phyloP scores from a whole-genome alignment of 768 basidiomycete species.

The Tylopilus sp. region DNA sequence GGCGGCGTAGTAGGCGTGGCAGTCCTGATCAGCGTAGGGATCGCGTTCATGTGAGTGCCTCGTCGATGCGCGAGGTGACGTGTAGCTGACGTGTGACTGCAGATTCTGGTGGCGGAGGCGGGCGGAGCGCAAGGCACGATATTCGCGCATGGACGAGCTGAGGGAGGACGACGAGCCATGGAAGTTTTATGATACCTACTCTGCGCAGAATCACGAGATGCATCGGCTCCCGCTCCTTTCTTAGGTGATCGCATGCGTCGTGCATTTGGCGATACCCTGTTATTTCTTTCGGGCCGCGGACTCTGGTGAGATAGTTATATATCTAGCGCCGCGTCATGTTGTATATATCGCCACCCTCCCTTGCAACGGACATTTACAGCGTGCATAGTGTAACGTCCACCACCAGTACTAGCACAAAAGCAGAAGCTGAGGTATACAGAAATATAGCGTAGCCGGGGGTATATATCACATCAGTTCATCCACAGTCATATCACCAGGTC shows the following conservation, averaged over 20 bases:
- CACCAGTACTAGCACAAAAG: too few species aligned
- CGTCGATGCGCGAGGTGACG: not conserved
- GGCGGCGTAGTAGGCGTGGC: constrained; percentile 45
- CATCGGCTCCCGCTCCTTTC: constrained; percentile 4
- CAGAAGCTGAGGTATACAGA: too few species aligned
- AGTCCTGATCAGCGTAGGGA: constrained; percentile 37
- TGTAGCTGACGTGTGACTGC: not conserved
- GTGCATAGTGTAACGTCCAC: too few species aligned
- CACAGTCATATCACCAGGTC: constrained; percentile 48
- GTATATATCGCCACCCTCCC: too few species aligned
- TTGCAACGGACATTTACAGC: too few species aligned
- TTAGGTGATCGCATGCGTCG: not conserved
- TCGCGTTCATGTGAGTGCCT: constrained; percentile 33
- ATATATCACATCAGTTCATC: constrained; percentile 40
- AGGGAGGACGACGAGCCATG: constrained; percentile 32
- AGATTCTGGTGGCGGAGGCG: constrained; percentile 32
- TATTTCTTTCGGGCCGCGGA: not conserved
- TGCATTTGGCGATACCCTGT: not conserved
- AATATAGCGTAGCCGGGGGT: constrained; percentile 10
- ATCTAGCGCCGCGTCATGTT: not conserved
- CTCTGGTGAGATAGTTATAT: not conserved
- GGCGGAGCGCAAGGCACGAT: constrained; percentile 16
- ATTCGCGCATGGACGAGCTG: constrained; percentile 25
- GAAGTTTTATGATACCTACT: constrained; percentile 23
- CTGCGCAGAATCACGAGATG: constrained; percentile 16